Conservation (phyloP, 768 basidiomycete genomes). For the Pluteus cervinus region DNA sequence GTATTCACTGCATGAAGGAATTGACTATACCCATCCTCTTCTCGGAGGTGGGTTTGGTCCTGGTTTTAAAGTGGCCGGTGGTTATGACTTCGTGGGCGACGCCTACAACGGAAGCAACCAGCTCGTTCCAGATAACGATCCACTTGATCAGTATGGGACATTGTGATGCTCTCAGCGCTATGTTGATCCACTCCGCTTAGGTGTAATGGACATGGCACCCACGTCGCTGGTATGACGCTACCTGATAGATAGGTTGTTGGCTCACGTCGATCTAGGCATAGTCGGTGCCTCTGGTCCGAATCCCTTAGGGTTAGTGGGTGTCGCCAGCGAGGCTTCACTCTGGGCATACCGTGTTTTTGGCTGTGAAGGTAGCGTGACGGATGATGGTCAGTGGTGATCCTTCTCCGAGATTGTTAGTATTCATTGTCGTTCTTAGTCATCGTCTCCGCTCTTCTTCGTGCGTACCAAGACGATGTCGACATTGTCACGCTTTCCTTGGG, state of each 20-base stretch:
- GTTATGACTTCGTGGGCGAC: constrained; percentile 56
- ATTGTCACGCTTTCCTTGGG: constrained; percentile 51
- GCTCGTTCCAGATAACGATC: constrained; percentile 27
- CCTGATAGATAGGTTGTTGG: constrained; percentile 3
- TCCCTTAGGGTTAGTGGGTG: constrained; percentile 42
- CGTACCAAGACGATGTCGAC: constrained; percentile 35
- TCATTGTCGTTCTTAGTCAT: constrained; percentile 22
- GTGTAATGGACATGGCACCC: not conserved
- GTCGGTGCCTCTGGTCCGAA: constrained; percentile 39
- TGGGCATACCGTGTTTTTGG: constrained; percentile 40
- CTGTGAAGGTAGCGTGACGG: constrained; percentile 31
- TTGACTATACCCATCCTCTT: constrained; percentile 36
- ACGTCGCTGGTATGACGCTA: constrained; percentile 4
- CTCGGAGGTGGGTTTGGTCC: constrained; percentile 52
- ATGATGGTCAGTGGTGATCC: constrained; percentile 23
- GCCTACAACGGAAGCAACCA: constrained; percentile 32
- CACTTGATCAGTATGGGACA: constrained; percentile 24
- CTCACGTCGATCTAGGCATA: constrained; percentile 32
- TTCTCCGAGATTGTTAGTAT: not conserved
- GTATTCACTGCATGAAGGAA: not conserved
- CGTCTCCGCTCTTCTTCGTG: constrained; percentile 29
- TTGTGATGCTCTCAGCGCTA: not conserved
- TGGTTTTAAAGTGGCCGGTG: constrained; percentile 46
- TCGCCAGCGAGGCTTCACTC: constrained; percentile 39
- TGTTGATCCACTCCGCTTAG: not conserved